Evolutionary conservation across 2,329 filamentous ascomycete genomes (phyloP).

Genomic region (Huntiella moniliformis): DNA sequence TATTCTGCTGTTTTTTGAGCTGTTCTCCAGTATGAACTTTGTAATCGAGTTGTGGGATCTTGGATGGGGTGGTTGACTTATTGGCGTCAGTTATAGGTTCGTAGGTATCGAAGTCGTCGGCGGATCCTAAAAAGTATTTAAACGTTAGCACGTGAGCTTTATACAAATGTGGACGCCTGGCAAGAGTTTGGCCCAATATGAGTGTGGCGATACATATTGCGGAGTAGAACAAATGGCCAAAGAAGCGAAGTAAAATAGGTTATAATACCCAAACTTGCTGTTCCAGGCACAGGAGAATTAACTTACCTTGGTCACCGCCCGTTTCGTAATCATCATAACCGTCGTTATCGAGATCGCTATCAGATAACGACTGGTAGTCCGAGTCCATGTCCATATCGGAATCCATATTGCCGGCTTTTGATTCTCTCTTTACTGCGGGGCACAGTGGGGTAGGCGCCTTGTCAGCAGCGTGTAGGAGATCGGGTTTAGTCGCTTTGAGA

Average conservation of each 20-base stretch:
- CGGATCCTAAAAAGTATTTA: conserved; percentile 6
- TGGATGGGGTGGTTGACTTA: conserved; percentile 36
- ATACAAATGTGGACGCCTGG: no score
- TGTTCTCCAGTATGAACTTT: conserved; percentile 63
- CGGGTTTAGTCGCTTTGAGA: no score
- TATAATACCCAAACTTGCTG: no score
- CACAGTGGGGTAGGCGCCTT: no score
- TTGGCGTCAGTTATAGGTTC: conserved; percentile 26
- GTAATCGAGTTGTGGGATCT: conserved; percentile 63
- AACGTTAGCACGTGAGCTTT: background rate
- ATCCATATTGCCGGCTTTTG: conserved; percentile 50
- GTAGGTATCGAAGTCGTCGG: conserved; percentile 11
- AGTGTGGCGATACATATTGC: no score
- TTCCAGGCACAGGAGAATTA: no score
- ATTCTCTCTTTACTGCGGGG: background rate
- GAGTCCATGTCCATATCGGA: conserved; percentile 79
- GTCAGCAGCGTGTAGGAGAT: no score
- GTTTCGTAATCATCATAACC: conserved; percentile 28
- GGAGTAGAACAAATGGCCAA: no score
- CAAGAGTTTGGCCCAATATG: no score
- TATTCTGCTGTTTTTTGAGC: conserved; percentile 69
- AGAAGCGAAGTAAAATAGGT: no score
- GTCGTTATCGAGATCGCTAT: conserved; percentile 45
- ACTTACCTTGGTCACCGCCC: background rate
- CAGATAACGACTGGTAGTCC: conserved; percentile 63